Percentiles rank a stretch among this genome's conserved stretches.
Conservation (phyloP, 441 rosid genomes). For the Euphorbia celastroides region DNA sequence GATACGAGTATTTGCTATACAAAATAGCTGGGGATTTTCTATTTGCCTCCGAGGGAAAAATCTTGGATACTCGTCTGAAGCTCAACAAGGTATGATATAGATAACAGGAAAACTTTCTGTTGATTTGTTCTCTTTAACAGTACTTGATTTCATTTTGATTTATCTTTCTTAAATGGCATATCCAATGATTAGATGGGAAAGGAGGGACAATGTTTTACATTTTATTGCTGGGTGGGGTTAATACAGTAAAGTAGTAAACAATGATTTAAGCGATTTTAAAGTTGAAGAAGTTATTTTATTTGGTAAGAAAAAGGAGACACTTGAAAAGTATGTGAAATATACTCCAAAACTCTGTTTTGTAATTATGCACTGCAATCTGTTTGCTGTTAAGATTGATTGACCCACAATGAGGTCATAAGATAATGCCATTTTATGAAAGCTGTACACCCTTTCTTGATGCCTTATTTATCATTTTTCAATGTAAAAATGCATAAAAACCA, state of each 20-base stretch:
- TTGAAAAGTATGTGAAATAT: constrained; percentile 11
- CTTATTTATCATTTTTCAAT: constrained; percentile 4
- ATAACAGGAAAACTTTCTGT: not conserved
- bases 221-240: not conserved
- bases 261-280: not conserved
- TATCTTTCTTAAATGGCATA: constrained; percentile 9
- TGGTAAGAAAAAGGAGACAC: not conserved
- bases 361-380: constrained; percentile 31
- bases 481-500: too few relatives aligned
- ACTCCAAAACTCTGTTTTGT: constrained; percentile 23
- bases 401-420: constrained; percentile 53
- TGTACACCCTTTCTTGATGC: constrained; percentile 15
- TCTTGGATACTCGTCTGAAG: constrained; percentile 76
- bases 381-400: constrained; percentile 41
- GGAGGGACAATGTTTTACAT: constrained; percentile 13
- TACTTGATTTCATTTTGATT: constrained; percentile 15
- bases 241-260: not conserved
- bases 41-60: constrained; percentile 62
- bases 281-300: not conserved
- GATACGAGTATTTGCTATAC: constrained; percentile 67
- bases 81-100: constrained; percentile 62
- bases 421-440: constrained; percentile 39
- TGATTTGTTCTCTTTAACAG: not conserved
- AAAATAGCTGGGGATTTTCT: constrained; percentile 79
- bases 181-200: constrained; percentile 29